Base-by-base conservation (phyloP, 768 basidiomycete genomes). In the Boletus insuetus region DNA sequence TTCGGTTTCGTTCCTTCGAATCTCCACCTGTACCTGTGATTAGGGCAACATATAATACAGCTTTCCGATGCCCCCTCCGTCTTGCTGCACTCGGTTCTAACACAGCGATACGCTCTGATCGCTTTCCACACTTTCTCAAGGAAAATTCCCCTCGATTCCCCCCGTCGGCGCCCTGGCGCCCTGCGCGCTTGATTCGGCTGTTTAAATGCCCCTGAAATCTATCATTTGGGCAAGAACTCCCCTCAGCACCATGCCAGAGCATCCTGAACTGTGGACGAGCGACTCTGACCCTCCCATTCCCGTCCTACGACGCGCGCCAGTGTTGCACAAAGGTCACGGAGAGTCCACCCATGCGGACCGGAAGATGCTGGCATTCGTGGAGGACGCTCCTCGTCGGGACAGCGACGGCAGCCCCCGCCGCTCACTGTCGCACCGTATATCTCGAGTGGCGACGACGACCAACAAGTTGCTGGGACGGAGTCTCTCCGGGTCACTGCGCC, bases 301-400 rank as follows among this genome's bases (percentile, higher is more conserved):
- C 16, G 54, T 67, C 31, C 62, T 79, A 5, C 72, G 67, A 46
- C 70, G 79, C n/a, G 77, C 78, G 2, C 69, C 68, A 13, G 71
- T 66, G 49, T 56, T 79, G 44, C 54, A 71, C 37, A 67, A 68
- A n/a, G 68, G 65, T 56, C 69, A 68, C 20, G 64, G 66, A 38
- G 66, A 69, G 29, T 66, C 63, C 29, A 58, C 61, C 5, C 49
- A 11, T 13, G 51, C 20, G 26, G 20, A 46, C 34, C 40, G 26
- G 35, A 59, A 64, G 22, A 47, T 45, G 19, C 19, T 54, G 13
- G 37, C 13, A 3, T 55, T 57, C 32, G 37, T 51, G 5, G 53
- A 14, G 37, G 34, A 60, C 38, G 2, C 4, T 8, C 26, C 19
- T 17, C 26, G 16, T 34, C 2, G 6, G 35, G 35, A 12, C 16